A percentile compares a stretch with the other conserved stretches of the same genome.
phyloP scores from a whole-genome alignment of 1,284 basidiomycete genomes.

The Hemileia vastatrix region DNA sequence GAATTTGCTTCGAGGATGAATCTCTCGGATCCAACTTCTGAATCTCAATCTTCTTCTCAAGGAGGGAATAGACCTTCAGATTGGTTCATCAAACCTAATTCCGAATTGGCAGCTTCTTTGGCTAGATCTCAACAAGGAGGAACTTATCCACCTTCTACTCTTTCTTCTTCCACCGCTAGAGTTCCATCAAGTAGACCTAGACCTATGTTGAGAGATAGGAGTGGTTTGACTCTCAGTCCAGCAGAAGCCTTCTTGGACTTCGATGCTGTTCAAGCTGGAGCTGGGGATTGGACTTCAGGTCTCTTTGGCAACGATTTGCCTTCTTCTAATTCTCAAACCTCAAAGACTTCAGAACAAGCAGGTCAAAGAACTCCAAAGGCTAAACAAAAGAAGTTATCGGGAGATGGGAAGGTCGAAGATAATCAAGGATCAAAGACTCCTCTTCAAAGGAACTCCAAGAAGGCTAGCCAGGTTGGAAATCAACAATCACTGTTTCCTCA shows the following conservation, averaged over 20 bases:
- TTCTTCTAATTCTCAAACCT: too few relatives aligned
- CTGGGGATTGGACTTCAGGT: background rate
- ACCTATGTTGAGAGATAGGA: conserved; percentile 30
- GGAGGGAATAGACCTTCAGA: background rate
- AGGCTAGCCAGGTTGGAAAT: too few relatives aligned
- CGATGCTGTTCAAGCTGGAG: conserved; percentile 24
- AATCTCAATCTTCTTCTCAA: background rate
- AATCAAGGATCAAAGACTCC: too few relatives aligned
- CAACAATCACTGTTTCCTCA: too few relatives aligned
- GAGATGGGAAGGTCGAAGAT: too few relatives aligned
- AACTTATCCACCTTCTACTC: background rate
- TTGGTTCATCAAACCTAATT: background rate
- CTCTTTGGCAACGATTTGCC: too few relatives aligned
- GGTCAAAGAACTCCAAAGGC: too few relatives aligned
- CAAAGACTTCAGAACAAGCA: too few relatives aligned
- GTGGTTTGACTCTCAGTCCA: conserved; percentile 37
- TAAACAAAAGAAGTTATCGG: too few relatives aligned
- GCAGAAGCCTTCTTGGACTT: conserved; percentile 35
- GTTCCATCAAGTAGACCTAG: conserved; percentile 15
- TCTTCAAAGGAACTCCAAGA: too few relatives aligned
- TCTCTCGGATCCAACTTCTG: background rate
- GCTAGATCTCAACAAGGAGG: background rate
- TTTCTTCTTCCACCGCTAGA: background rate
- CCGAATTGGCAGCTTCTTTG: background rate
- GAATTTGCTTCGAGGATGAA: background rate